Percentiles rank a stretch among this genome's conserved stretches.
Conservation (phyloP, 2,329 filamentous ascomycete species). For the Intubia oerlemansii region DNA sequence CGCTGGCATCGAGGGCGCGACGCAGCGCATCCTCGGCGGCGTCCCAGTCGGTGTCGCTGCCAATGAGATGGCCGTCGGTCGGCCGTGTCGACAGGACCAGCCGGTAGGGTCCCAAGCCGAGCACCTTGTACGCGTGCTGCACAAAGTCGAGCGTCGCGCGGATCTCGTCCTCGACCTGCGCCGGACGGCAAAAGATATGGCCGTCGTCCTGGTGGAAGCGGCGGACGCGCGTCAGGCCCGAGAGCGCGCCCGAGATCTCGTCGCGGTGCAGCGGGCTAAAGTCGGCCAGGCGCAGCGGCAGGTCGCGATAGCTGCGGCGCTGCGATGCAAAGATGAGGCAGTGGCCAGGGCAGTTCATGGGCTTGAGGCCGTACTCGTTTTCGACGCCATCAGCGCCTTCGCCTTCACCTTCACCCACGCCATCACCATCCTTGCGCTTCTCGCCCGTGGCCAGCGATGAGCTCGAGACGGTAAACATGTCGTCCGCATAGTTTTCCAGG, state of each 20-base stretch:
- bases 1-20: slow-evolving; percentile 38
- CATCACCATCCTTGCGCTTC: slow-evolving; percentile 12
- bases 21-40: slow-evolving; percentile 46
- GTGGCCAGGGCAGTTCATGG: slow-evolving; percentile 95
- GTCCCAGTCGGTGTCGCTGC: slow-evolving; percentile 44
- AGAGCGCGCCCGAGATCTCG: slow-evolving; percentile 79
- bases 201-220: slow-evolving; percentile 93
- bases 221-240: slow-evolving; percentile 75
- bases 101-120: slow-evolving; percentile 51
- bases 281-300: slow-evolving; percentile 84
- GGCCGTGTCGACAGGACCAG: slow-evolving; percentile 64
- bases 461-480: slow-evolving; percentile 70
- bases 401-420: background rate
- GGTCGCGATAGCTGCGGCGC: slow-evolving; percentile 68
- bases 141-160: slow-evolving; percentile 54
- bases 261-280: slow-evolving; percentile 93
- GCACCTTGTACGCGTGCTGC: slow-evolving; percentile 45
- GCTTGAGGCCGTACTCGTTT: slow-evolving; percentile 65
- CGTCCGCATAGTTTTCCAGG: slow-evolving; percentile 74
- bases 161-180: slow-evolving; percentile 57
- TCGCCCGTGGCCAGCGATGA: slow-evolving; percentile 21
- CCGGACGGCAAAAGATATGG: slow-evolving; percentile 65
- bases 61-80: slow-evolving; percentile 49
- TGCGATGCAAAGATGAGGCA: slow-evolving; percentile 71
- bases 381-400: slow-evolving; percentile 11